Base-by-base conservation (phyloP, 208 protist species). In the Vickermania ingenoplastis region DNA sequence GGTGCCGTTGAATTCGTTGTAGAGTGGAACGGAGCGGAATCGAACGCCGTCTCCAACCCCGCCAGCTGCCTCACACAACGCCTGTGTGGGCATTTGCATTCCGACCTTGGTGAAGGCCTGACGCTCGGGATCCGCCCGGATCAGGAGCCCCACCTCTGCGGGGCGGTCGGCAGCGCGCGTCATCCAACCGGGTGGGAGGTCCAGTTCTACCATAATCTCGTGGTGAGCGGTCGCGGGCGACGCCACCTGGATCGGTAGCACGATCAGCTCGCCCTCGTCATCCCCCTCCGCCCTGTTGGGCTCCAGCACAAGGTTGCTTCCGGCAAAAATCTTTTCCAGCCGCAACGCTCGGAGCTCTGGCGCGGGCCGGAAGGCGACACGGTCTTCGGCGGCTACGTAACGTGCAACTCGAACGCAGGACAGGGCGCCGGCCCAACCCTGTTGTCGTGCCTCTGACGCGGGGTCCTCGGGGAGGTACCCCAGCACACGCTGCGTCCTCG, bases 381-480 rank as follows among this genome's bases (percentile, higher is more conserved):
- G 52, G 0, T n/a, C 1, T 36, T 63, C 67, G n/a, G 24, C 48
- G 13, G 21, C 28, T 59, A 73, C 59, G 61, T 73, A 80, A 17
- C 52, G 48, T 11, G 73, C 55, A 25, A 55, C 41, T 48, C 74
- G 65, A 1, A 53, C 30, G 24, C 72, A 36, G 13, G 36, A 68
- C 48, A 65, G 65, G 51, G 59, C 29, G 13, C 61, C 67, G 24
- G 48, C 41, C 64, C 73, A 75, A 52, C 68, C 68, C 26, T 58
- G 61, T 23, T 48, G 31, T 24, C 3, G 3, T 21, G 54, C 28
- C 11, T 49, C 57, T 2, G 27, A 1, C 27, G 41, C 2, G 5
- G 24, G 45, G 53, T 59, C 55, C 25, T 65, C 67, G 0, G 41
- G 26, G 11, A 29, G 30, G 13, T 45, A 64, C 17, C 69, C 71